These are phyloP conservation scores for Narthecium ossifragum DNA, from an alignment of 106 monocot species.

Conservation along the genomic window DNA sequence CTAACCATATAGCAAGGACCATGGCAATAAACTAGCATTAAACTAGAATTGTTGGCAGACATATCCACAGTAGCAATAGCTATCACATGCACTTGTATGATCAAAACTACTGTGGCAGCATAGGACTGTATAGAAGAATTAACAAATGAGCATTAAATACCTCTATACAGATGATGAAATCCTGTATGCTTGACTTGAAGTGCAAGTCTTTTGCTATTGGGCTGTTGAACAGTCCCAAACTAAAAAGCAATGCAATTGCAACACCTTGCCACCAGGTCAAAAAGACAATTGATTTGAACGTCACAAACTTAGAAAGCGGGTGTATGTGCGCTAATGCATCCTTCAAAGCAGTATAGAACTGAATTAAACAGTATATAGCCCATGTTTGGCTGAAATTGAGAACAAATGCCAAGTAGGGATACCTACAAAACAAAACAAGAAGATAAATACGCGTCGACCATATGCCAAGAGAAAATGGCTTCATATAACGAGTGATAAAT, in stretches of 20 bases:
- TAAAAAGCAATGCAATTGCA: conserved; percentile 69
- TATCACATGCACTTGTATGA: no score
- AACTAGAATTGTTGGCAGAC: no score
- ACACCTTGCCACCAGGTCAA: conserved; percentile 99
- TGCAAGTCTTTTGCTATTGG: conserved; percentile 75
- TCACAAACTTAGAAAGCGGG: conserved; percentile 78
- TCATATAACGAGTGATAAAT: no score
- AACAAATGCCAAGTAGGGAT: conserved; percentile 82
- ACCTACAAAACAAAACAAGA: no score
- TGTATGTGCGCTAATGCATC: conserved; percentile 77
- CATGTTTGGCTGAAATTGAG: conserved; percentile 96
- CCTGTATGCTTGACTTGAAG: conserved; percentile 85
- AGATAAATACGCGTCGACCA: no score
- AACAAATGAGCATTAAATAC: conserved; percentile 27
- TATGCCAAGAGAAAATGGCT: no score
- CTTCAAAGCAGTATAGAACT: conserved; percentile 78
- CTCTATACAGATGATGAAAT: conserved; percentile 99
- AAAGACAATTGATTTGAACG: conserved; percentile 93
- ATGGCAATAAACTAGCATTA: no score
- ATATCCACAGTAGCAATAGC: no score
- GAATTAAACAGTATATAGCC: conserved; percentile 89
- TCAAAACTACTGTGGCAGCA: no score
- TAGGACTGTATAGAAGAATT: no score
- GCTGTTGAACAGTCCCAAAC: conserved; percentile 73
- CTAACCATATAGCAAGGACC: no score